Conservation (phyloP, 306 rosid genomes). For the Pueraria montana region DNA sequence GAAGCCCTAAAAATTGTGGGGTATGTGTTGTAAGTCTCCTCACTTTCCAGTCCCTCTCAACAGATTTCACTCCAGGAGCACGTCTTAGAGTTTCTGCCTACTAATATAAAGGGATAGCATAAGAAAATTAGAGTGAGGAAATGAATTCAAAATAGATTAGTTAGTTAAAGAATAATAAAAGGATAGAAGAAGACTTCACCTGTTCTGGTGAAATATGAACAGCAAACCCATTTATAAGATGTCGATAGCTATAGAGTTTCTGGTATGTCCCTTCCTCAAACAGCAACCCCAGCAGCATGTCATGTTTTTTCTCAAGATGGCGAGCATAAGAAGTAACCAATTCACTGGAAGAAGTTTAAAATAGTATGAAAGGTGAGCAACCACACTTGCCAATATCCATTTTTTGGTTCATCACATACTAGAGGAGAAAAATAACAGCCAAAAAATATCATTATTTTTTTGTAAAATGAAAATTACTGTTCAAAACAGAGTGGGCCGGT, state of each 20-base stretch:
- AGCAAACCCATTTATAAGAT: conserved; percentile 98
- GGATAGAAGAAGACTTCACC: conserved; percentile 72
- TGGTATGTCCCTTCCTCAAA: conserved; percentile 82
- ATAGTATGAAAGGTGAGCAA: conserved; percentile 30
- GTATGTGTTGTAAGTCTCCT: conserved; percentile 93
- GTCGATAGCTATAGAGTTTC: conserved; percentile 92
- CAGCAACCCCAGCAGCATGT: conserved; percentile 90
- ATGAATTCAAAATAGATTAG: conserved; percentile 33
- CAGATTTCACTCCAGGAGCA: conserved; percentile 89
- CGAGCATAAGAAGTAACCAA: conserved; percentile 83
- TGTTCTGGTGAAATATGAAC: conserved; percentile 90
- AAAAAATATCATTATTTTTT: not conserved
- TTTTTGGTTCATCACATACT: conserved; percentile 11
- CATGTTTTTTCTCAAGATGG: conserved; percentile 92
- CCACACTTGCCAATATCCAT: conserved; percentile 39
- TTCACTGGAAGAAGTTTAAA: conserved; percentile 69
- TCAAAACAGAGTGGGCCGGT: conserved; percentile 36
- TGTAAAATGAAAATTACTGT: not conserved
- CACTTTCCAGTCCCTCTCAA: conserved; percentile 97
- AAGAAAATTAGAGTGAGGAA: conserved; percentile 55
- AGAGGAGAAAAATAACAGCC: conserved; percentile 34
- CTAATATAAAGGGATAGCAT: conserved; percentile 64
- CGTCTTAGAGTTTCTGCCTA: conserved; percentile 96
- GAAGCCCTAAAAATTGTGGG: conserved; percentile 99
- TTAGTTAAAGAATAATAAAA: conserved; percentile 32